Evolutionary conservation across 2,329 filamentous ascomycete genomes (phyloP), one percentile per base, ranked within the genome.

Genomic region (Xylogone sp.): DNA sequence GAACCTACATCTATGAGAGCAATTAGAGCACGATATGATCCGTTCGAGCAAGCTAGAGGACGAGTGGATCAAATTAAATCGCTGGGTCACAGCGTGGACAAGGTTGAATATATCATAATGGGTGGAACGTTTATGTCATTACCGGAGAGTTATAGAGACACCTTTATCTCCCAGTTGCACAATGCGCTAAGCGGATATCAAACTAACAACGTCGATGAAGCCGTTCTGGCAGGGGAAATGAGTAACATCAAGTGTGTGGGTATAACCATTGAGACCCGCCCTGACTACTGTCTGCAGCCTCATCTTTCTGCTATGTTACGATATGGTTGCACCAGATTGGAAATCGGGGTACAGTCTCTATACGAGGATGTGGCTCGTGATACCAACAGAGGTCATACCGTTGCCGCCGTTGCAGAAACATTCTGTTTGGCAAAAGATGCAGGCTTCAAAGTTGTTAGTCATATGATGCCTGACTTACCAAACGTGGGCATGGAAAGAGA

Each of bases 61-160:
- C 84, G 94, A 60, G 93, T 99, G 5, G 95, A 99, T 63, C 94
- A 99, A 73, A 90, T 99, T 66, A 95, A 96, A 70, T 88, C 90
- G 2, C 79, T 99, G 0, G 94, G 94, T 1, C 94, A 99, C 70
- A 96, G 90, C 44, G 94, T 99, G 45, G 94, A 99, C 74, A 99
- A 99, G 70, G 94, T 99, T 21, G 94, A 99, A 75, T 99, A 97
- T 70, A 99, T 99, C 66, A 96, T 99, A 68, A 99, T 99, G 94
- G 94, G 94, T 54, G 94, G 94, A 59, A 99, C 94, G 0, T 99
- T 99, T 72, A 99, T 99, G 95, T 97, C 93, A 2, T 73, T 99
- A 21, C 81, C 93, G 8, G 85, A 91, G 63, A 84, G 87, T 21
- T 99, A 99, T 69, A 80, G 94, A 22, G 90, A 99, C 55, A 84